These are phyloP conservation scores for Xerocomellus amylosporus DNA, from an alignment of 768 basidiomycete genomes.

Conservation along the genomic window DNA sequence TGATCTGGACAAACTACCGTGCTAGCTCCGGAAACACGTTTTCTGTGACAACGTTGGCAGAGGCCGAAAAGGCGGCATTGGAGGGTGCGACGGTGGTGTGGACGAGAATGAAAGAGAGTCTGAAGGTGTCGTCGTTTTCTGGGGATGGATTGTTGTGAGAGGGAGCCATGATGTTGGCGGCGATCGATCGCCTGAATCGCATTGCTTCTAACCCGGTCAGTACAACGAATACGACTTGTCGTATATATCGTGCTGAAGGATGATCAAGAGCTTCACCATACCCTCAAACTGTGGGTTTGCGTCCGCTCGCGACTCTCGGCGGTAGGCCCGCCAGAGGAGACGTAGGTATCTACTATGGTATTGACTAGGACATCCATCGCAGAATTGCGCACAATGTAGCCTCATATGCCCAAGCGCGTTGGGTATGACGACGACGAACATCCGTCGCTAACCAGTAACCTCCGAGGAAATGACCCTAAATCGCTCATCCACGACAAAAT, in stretches of 20 bases:
- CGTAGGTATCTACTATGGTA: neutral
- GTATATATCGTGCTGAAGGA: neutral
- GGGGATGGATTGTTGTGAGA: constrained; percentile 37
- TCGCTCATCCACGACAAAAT: neutral
- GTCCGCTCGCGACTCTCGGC: neutral
- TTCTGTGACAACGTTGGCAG: constrained; percentile 39
- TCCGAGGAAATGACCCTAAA: neutral
- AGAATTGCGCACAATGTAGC: neutral
- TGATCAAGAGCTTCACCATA: neutral
- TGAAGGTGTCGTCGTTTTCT: constrained; percentile 23
- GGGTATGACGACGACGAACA: neutral
- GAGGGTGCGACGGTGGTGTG: constrained; percentile 48
- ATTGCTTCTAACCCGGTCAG: neutral
- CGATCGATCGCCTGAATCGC: neutral
- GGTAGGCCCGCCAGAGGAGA: neutral
- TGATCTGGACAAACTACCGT: constrained; percentile 26
- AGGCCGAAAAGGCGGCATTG: constrained; percentile 50
- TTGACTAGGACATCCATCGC: neutral
- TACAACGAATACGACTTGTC: neutral
- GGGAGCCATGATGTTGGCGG: constrained; percentile 12
- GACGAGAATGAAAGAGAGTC: constrained; percentile 43
- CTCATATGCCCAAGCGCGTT: neutral
- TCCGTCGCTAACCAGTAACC: neutral
- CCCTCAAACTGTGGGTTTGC: neutral
- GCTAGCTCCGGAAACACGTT: constrained; percentile 27